Base-by-base conservation (phyloP, 495 filamentous ascomycete genomes). In the Ramalina intermedia region DNA sequence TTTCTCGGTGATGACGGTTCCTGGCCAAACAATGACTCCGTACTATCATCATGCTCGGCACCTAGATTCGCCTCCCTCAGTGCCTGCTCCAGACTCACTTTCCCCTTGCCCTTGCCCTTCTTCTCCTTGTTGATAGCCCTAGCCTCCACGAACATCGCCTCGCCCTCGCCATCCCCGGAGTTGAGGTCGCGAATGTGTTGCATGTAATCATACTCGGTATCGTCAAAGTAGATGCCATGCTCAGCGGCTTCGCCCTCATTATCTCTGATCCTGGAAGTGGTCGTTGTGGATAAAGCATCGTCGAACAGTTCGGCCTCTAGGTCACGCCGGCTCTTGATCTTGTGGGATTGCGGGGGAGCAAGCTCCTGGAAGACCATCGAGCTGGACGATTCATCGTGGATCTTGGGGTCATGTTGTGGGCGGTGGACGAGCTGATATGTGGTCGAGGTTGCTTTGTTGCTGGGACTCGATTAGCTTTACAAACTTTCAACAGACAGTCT, bases 181-280 rank as follows among this genome's bases (percentile, higher is more conserved):
- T 80, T 81, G 5, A 87, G 61, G 49, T 96, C 91, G n/a, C 86
- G 82, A 69, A 99, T 71, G 67, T 99, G 93, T 64, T 99, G 91
- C 91, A 98, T 96, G 67, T 98, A 98, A 58, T 98, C 93, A 66
- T 98, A 98, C 56, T 83, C 75, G 47, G 87, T 83, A 64, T 98
- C 91, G 51, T 84, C 80, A 58, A 70, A 84, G 74, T 84, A 96
- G 50, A 99, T 73, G 43, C 93, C 93, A 64, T 95, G 76, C 64
- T 85, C 85, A 51, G 93, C 91, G 4, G 93, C 93, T 64, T 96
- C 88, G 53, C 93, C 93, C 64, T 96, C 93, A 66, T 99, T 96
- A 40, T 75, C 72, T 57, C 89, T 81, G 49, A 95, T 70, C 36
- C 17, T 51, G n/a, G 18, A 36, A 13, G 13, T 37, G 14, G 24